Base-by-base conservation (phyloP, 2,329 filamentous ascomycete genomes). In the Stachybotrys chartarum region DNA sequence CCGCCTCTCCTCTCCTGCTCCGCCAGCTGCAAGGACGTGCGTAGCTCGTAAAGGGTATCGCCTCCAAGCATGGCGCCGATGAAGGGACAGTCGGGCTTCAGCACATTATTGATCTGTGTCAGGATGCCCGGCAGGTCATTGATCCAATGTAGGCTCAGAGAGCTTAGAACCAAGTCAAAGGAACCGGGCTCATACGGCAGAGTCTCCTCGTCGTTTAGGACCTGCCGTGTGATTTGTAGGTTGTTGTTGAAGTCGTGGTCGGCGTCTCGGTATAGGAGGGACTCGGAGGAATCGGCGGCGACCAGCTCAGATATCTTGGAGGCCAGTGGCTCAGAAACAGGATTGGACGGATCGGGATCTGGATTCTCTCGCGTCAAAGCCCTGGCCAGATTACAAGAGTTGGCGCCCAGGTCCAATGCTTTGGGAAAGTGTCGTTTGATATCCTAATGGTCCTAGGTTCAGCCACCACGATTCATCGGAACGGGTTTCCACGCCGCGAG, bases 51-150 rank as follows among this genome's bases (percentile, higher is more conserved):
- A 1, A 99, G 79, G 7, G 90, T 93, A 70, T 99, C 94, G 0
- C 94, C 94, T 55, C 94, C 94, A 58, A 96, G 86, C 92, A 99
- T 99, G 61, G 93, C 93, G 14, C 89, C 93, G 50, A 99, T 86
- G 67, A 99, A 96, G 1, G 95, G 91, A 55, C 83, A 81, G 70
- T 99, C 94, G 0, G 93, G 91, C 72, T 95, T 96, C 30, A 99
- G 80, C 39, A 95, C 77, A 60, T 83, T 81, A 76, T 96, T 96
- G 68, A 97, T 87, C 67, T 96, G 90, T 1, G 85, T 79, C 2
- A 99, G 80, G 11, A 95, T 77, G 1, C 88, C 89, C 0, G 94
- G 94, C 6, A 99, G 82, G 70, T 99, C 91, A 70, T 99, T 99
- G 78, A 97, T 88, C 94, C 94, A 99, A 73, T 99, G 94, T 68